Conservation (phyloP, 768 basidiomycete genomes). For the Russula sp. region DNA sequence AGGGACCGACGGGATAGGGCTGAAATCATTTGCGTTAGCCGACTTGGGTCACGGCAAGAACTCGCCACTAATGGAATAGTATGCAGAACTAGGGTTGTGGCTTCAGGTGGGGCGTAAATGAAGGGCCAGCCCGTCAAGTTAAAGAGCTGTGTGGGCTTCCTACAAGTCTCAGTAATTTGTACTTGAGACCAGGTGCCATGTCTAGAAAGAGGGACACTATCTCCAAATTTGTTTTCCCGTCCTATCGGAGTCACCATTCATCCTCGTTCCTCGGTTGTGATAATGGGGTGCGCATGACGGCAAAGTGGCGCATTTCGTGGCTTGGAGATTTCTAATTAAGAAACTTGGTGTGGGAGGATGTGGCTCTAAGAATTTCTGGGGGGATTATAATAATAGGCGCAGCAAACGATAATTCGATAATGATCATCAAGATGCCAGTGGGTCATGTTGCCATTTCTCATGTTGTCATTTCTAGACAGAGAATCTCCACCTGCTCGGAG, state of each 20-base stretch:
- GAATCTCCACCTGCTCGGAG: not conserved
- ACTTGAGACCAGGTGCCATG: not conserved
- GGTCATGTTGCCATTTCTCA: not conserved
- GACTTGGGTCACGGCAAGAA: not conserved
- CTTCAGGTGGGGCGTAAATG: not conserved
- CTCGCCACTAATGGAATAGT: not conserved
- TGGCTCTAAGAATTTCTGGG: too few species aligned
- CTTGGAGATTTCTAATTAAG: not conserved
- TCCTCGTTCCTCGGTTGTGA: not conserved
- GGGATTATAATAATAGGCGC: too few species aligned
- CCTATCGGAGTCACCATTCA: not conserved
- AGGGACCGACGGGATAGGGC: not conserved
- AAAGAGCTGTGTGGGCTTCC: not conserved
- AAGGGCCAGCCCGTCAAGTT: not conserved
- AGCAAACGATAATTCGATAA: not conserved
- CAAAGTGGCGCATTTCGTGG: conserved; percentile 8
- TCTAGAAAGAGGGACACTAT: not conserved
- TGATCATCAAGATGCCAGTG: not conserved
- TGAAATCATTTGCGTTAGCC: not conserved
- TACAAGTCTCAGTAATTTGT: not conserved
- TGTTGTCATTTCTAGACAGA: not conserved
- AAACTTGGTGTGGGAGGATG: not conserved
- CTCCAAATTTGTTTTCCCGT: too few species aligned
- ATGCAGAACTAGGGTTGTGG: not conserved
- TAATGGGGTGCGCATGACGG: not conserved